Conservation (phyloP, 2,329 filamentous ascomycete genomes). For the Diplodia sapinea region DNA sequence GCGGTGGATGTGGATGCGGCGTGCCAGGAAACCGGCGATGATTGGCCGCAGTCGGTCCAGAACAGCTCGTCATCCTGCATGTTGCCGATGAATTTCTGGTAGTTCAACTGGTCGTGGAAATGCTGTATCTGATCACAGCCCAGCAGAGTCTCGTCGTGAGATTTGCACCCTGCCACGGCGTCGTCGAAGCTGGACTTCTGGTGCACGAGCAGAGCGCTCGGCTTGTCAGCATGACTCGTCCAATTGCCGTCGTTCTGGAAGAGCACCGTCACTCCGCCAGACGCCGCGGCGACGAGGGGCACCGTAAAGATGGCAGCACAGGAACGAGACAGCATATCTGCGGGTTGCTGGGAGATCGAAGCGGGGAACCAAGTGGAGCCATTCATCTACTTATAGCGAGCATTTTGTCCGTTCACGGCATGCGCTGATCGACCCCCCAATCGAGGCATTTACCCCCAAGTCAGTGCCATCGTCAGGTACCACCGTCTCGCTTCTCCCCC, state of each 20-base stretch:
- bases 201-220: conserved; percentile 4
- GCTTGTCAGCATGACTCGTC: conserved; percentile 23
- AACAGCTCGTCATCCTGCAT: not conserved
- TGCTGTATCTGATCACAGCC: not conserved
- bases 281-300: not conserved
- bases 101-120: not conserved
- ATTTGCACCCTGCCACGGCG: not conserved
- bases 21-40: not conserved
- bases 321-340: not conserved
- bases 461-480: not conserved
- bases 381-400: not conserved
- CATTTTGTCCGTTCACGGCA: not conserved
- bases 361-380: not conserved
- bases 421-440: no score
- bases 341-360: not conserved
- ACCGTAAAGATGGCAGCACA: not conserved
- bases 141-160: not conserved
- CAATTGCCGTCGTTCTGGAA: conserved; percentile 26
- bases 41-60: conserved; percentile 2
- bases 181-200: not conserved
- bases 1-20: not conserved
- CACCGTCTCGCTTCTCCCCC: not conserved
- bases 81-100: conserved; percentile 20
- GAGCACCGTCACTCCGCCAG: conserved; percentile 6
- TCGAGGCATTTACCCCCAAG: not conserved